Evolutionary conservation across 768 basidiomycete genomes (phyloP).

Genomic region (Rhodotorula toruloides): DNA sequence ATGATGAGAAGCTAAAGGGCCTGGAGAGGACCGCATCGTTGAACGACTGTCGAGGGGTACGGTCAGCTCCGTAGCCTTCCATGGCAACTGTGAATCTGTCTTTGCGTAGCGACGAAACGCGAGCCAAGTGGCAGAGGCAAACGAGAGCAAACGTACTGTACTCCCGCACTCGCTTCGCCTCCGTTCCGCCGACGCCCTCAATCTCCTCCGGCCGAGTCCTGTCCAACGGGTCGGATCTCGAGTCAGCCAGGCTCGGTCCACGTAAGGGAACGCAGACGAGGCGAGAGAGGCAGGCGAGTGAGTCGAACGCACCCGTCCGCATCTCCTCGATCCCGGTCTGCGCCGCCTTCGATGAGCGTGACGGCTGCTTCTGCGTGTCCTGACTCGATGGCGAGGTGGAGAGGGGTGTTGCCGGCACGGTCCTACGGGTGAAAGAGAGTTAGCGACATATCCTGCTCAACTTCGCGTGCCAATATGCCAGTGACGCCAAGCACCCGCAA

Average conservation of each 20-base stretch:
- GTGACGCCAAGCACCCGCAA: no score
- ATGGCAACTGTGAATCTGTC: no score
- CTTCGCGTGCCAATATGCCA: no score
- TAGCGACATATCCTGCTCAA: background rate
- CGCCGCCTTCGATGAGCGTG: slow-evolving; percentile 86
- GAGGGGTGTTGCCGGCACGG: slow-evolving; percentile 76
- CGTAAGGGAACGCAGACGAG: background rate
- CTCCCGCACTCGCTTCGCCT: slow-evolving; percentile 71
- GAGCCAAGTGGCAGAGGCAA: no score
- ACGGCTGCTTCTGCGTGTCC: slow-evolving; percentile 88
- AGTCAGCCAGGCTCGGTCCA: background rate
- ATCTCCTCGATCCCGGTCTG: slow-evolving; percentile 79
- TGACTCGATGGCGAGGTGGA: slow-evolving; percentile 96
- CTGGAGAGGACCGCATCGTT: slow-evolving; percentile 28
- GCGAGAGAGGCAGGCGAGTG: background rate
- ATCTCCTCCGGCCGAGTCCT: slow-evolving; percentile 64
- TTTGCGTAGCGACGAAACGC: no score
- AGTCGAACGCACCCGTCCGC: slow-evolving; percentile 60
- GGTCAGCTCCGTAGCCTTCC: no score
- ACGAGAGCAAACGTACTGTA: slow-evolving; percentile 50
- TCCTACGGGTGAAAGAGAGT: slow-evolving; percentile 45
- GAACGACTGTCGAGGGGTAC: background rate
- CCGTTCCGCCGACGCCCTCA: slow-evolving; percentile 80
- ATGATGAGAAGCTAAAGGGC: background rate
- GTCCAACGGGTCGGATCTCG: background rate